Base-by-base conservation (phyloP, 179 eudicot species). In the Silene coronaria region DNA sequence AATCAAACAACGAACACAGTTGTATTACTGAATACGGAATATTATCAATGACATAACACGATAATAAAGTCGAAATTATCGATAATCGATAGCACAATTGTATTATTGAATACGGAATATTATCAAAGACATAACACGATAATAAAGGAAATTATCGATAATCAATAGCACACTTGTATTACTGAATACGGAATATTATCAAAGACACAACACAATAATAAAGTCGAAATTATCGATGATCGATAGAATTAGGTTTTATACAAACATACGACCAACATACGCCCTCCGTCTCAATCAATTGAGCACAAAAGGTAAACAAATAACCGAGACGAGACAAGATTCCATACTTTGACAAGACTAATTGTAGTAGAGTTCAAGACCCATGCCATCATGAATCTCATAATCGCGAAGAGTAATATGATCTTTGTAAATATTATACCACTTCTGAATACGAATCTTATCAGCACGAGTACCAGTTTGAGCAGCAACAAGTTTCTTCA, bases 301-400 rank as follows among this genome's bases (percentile, higher is more conserved):
- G 3, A 0, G 38, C 7, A 34, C 3, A 12, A 48, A 16, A 14
- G 57, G n/a, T 6, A 17, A 17, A 30, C 11, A 38, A 38, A 38
- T 38, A 12, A 17, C 6, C 6, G 6, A 9, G 70, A 22, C 17
- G 38, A n/a, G n/a, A n/a, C n/a, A n/a, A n/a, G n/a, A 34, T 9
- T 34, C 38, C 38, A 6, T 5, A 34, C 9, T 34, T 34, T 5
- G 3, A 6, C 7, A 5, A 5, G 19, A 73, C 55, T 13, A 91
- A 14, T 91, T 89, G 91, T 94, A 94, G 84, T 94, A 91, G 76
- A 91, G 93, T 79, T 93, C 97, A 67, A 93, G 98, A 38, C 97
- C 98, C 97, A 93, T 93, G 85, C 97, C 98, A 71, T 93, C 97
- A 71, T 91, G 98, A 69, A 93, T 89, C 85, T 93, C 98, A 77